Base-by-base conservation (phyloP, 2,329 filamentous ascomycete species). In the Teratosphaeriaceae sp. region DNA sequence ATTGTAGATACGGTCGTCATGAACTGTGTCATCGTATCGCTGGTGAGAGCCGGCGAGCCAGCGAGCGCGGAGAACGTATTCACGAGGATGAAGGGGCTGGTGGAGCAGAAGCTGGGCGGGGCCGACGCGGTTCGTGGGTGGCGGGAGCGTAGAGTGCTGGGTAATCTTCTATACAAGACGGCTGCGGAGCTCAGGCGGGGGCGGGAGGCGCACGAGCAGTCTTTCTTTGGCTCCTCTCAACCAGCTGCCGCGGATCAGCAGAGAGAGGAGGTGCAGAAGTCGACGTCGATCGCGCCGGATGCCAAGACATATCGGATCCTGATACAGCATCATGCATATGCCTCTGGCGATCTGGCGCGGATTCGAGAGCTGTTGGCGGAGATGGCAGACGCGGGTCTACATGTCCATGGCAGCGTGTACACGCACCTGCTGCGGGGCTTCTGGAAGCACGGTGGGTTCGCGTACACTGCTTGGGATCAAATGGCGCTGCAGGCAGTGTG, bases 1-100 rank as follows among this genome's bases (percentile, higher is more conserved):
- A 81, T 96, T 48, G 81, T 98, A 43, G 90, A 97, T 62, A 89
- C 86, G 0, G 74, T 84, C 2, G 84, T 88, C 12, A 73, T 97
- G 62, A 97, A 97, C 59, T 86, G 84, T 54, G 80, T 96, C 55
- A 85, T 97, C 48, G 74, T 80, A 0, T 82, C 88, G 1, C 74
- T 97, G 16, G 72, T 96, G 33, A 75, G 80, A 43, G 81, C 83
- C 12, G 83, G 84, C 30, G 89, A 98, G 58, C 77, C 83, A 29
- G 68, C 73, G 5, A 82, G 86, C 0, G 92, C 89, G 2, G 81
- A 90, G 53, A 75, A 84, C 46, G 79, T 95, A 9, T 96, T 96
- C 56, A 70, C 79, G 44, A 80, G 82, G 47, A 97, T 98, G 89
- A 89, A 88, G 62, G 66, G 66, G 2, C 69, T 79, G 21, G 71